A percentile compares a stretch with the other conserved stretches of the same genome.
Evolutionary conservation across 306 rosid genomes (phyloP).

Genomic region (Ammopiptanthus mongolicus): DNA sequence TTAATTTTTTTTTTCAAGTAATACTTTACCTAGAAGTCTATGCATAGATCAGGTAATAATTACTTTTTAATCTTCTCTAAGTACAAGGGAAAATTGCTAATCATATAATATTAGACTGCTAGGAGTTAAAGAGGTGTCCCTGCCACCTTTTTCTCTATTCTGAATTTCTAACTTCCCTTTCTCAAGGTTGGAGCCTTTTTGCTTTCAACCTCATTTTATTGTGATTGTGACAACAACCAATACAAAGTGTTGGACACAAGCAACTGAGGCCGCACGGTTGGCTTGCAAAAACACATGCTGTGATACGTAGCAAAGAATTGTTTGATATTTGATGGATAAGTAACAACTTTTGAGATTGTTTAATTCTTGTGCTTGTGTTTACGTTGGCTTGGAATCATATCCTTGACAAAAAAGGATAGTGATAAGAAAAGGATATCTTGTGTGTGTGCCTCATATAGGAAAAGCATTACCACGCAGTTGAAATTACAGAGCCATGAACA

Average conservation of each 20-base stretch:
- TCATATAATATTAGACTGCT: constrained; percentile 10
- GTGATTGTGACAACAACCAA: constrained; percentile 36
- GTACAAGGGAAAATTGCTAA: neutral
- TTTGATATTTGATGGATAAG: constrained; percentile 42
- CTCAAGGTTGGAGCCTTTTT: constrained; percentile 26
- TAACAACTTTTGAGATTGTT: constrained; percentile 31
- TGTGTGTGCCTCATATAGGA: constrained; percentile 22
- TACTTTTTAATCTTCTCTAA: constrained; percentile 6
- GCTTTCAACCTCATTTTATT: constrained; percentile 33
- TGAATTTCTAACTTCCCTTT: neutral
- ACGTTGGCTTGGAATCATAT: constrained; percentile 35
- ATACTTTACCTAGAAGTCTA: no score
- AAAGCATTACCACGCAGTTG: constrained; percentile 2
- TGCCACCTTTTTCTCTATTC: neutral
- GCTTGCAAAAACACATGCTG: constrained; percentile 24
- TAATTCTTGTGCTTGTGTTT: constrained; percentile 21
- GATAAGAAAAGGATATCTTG: constrained; percentile 27
- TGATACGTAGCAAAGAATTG: constrained; percentile 36
- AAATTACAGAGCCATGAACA: neutral
- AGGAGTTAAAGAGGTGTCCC: neutral
- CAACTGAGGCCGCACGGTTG: constrained; percentile 37
- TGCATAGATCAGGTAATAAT: constrained; percentile 2
- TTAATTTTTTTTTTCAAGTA: no score
- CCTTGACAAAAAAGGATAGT: constrained; percentile 27
- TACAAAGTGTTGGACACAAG: constrained; percentile 41